Conservation (phyloP, 2,329 filamentous ascomycete species). For the Microsporum canis region DNA sequence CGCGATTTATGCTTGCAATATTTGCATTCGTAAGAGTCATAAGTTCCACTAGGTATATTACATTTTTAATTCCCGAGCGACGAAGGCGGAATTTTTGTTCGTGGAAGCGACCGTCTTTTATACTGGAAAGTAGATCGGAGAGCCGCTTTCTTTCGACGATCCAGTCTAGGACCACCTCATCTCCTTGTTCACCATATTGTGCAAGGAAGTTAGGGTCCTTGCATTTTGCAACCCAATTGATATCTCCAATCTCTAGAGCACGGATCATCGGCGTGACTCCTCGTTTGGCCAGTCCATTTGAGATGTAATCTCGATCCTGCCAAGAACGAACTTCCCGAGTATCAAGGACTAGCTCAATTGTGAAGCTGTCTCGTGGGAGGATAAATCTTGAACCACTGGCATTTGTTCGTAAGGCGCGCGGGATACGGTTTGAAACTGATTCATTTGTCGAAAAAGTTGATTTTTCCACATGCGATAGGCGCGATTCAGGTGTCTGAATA, state of each 20-base stretch:
- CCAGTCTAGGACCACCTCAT: conserved; percentile 66
- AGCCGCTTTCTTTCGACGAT: conserved; percentile 71
- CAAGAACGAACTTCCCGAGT: conserved; percentile 62
- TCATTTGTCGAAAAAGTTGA: background rate
- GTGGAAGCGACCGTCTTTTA: conserved; percentile 71
- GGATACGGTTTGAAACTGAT: background rate
- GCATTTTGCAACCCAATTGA: conserved; percentile 67
- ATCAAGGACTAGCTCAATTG: conserved; percentile 62
- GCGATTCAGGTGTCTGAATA: background rate
- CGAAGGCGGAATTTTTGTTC: conserved; percentile 74
- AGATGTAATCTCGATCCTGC: conserved; percentile 65
- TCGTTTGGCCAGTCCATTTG: conserved; percentile 56
- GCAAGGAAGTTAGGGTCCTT: conserved; percentile 47
- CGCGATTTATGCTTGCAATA: conserved; percentile 34
- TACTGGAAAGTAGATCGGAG: conserved; percentile 67
- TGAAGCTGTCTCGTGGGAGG: conserved; percentile 55
- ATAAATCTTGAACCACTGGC: conserved; percentile 40
- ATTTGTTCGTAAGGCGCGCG: background rate
- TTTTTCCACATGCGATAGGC: background rate
- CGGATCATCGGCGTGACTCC: conserved; percentile 56
- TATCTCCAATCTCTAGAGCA: conserved; percentile 60
- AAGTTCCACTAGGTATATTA: conserved; percentile 69
- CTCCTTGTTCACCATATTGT: conserved; percentile 43
- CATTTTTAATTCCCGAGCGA: conserved; percentile 61
- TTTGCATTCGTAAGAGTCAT: conserved; percentile 48